These are phyloP conservation scores for Hapsidospora chrysogenum DNA, from an alignment of 495 filamentous ascomycete species.

Conservation along the genomic window DNA sequence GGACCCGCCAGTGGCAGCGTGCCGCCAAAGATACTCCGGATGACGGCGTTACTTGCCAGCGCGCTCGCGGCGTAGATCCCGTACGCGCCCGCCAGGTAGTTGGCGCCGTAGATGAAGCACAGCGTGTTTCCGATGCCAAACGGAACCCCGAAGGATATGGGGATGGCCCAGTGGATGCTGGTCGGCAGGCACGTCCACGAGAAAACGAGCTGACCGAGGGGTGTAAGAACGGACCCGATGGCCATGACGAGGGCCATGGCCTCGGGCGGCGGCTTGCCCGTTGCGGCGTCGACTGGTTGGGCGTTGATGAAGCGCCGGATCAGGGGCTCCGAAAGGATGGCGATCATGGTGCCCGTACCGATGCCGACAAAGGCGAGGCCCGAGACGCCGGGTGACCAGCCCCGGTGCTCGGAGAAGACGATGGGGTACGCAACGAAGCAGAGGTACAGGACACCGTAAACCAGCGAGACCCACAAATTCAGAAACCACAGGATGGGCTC, in stretches of 20 bases:
- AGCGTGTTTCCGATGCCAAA: conserved; percentile 65
- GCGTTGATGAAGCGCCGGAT: conserved; percentile 56
- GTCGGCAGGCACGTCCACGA: conserved; percentile 62
- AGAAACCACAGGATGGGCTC: conserved; percentile 83
- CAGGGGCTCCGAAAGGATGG: conserved; percentile 51
- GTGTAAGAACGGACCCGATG: conserved; percentile 48
- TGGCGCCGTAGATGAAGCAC: conserved; percentile 64
- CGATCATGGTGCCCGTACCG: conserved; percentile 53
- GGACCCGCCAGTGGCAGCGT: conserved; percentile 58
- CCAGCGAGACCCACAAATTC: conserved; percentile 42
- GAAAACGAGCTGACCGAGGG: conserved; percentile 62
- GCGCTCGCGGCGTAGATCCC: conserved; percentile 65
- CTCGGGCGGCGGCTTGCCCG: conserved; percentile 51
- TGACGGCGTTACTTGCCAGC: conserved; percentile 58
- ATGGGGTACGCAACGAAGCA: conserved; percentile 78
- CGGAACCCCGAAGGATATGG: conserved; percentile 59
- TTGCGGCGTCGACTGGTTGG: conserved; percentile 50
- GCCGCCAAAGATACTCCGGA: conserved; percentile 50
- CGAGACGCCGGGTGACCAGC: conserved; percentile 54
- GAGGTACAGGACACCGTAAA: conserved; percentile 63
- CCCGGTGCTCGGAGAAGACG: conserved; percentile 53
- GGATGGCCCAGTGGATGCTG: conserved; percentile 57
- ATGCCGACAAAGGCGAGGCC: conserved; percentile 75
- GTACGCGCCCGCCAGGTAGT: conserved; percentile 64
- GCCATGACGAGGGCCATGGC: conserved; percentile 57